Base-by-base conservation (phyloP, 1,284 basidiomycete genomes). In the Ceratobasidium sp. region DNA sequence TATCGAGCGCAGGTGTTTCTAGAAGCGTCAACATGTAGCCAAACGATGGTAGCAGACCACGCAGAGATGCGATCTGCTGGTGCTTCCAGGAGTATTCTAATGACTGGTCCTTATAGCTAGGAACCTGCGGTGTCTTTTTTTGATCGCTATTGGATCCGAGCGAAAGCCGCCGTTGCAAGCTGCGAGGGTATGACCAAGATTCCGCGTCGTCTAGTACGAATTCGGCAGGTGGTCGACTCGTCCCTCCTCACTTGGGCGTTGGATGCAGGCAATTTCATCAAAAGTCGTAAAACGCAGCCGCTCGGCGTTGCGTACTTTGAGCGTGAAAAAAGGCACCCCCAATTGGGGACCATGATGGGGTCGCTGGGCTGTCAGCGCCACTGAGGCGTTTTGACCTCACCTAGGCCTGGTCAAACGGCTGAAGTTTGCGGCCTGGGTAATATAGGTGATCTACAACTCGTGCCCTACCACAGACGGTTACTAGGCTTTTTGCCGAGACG, bases 141-240 rank as follows among this genome's bases (percentile, higher is more conserved):
- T n/a, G 58, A 5, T 9, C 2, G 24, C n/a, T 0, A 22, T n/a
- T 3, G 22, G n/a, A 39, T 27, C n/a, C 58, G 9, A 19, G 43
- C 41, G 39, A 37, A 43, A 61, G 58, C 58, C 51, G 24, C 51
- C 51, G 51, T 61, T 22, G 58, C 13, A 43, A 43, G n/a, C 48
- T 49, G 11, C 48, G 48, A 46, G 43, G 48, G 8, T 46, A 49
- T 49, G 19, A 8, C 2, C 2, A 34, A 22, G 48, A 19, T 39
- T 19, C 56, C 34, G 14, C 22, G 6, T n/a, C 19, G 58, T 14
- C 39, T 61, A 41, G 34, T 29, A 61, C 43, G 58, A 43, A 43
- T 61, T 24, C 9, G 58, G 58, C 1, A 61, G 31, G 58, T 14
- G 39, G n/a, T 61, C 14, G 14, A 11, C 54, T 37, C 19, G 22